Base-by-base conservation (phyloP, 495 filamentous ascomycete species). In the Aspergillus incahuasiensis region DNA sequence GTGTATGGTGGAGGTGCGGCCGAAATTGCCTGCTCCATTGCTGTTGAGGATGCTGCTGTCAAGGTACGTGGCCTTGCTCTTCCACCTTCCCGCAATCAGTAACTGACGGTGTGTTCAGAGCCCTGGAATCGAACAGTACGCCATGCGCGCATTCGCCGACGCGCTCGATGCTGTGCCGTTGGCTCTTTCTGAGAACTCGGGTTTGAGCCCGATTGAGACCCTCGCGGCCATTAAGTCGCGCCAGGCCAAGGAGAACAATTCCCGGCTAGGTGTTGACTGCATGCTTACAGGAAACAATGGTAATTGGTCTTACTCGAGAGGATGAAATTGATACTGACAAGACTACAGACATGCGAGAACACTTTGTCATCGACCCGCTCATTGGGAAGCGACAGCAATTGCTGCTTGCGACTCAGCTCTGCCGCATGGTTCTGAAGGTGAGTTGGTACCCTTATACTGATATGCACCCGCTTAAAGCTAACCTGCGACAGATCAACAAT, bases 1-100 rank as follows among this genome's bases (percentile, higher is more conserved):
- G 94, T 99, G n/a, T 99, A 97, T 68, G 94, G 94, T 57, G 94
- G 94, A 61, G 94, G 95, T 66, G 90, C 95, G 42, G 94, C 94
- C 20, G 94, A 99, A 72, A 97, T 99, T 69, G 94, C 94, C 45
- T 99, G 94, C 83, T 92, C 90, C 24, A 70, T 99, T 21, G 94
- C 94, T 2, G 94, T 99, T 21, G 92, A 97, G 70, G 90, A 96
- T 64, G 94, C 92, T 25, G 92, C 92, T 55, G 86, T 91, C 65
- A 91, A 96, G 84, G 82, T 84, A 58, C 49, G 68, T 65, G 21
- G 41, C 18, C 1, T 0, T 39, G 44, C 22, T 32, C 40, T 19
- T 35, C 1, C 2, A 35, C 8, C 2, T 16, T 32, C 1, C 21
- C 48, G 20, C 24, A 28, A 41, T 43, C 41, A 38, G 16, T 24